These are phyloP conservation scores for Suillus subluteus DNA, from an alignment of 768 basidiomycete species.

Conservation along the genomic window DNA sequence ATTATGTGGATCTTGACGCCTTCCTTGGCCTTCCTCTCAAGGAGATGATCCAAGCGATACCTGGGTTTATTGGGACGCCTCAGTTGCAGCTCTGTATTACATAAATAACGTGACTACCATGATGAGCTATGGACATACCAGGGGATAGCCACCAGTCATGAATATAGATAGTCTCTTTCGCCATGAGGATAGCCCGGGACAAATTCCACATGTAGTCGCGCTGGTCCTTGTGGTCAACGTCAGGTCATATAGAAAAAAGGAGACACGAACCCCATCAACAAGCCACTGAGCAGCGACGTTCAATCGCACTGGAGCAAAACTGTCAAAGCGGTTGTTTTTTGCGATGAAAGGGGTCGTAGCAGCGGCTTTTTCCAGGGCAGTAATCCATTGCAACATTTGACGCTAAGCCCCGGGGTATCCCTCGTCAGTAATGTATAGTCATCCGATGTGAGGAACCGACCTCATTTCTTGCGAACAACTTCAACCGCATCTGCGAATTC, in stretches of 20 bases:
- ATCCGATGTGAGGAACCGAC: constrained; percentile 39
- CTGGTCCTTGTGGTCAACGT: constrained; percentile 38
- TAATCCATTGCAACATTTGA: constrained; percentile 97
- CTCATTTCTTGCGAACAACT: constrained; percentile 87
- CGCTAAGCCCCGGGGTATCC: constrained; percentile 48
- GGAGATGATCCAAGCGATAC: constrained; percentile 83
- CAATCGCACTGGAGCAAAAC: constrained; percentile 89
- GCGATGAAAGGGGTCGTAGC: constrained; percentile 76
- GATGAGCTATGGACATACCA: constrained; percentile 44
- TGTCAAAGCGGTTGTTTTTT: constrained; percentile 83
- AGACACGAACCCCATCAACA: constrained; percentile 77
- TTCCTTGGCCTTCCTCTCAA: constrained; percentile 91
- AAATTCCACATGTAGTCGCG: constrained; percentile 99
- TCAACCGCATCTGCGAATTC: constrained; percentile 88
- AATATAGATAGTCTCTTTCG: constrained; percentile 88
- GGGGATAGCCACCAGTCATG: constrained; percentile 99
- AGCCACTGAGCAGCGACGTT: constrained; percentile 98
- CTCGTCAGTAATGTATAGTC: constrained; percentile 12
- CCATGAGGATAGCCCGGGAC: constrained; percentile 86
- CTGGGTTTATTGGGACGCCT: constrained; percentile 83
- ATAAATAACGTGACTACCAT: constrained; percentile 3
- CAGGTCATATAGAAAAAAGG: constrained; percentile 3
- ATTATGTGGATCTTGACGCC: constrained; percentile 97
- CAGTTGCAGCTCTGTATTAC: constrained; percentile 70
- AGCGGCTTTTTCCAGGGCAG: constrained; percentile 82